Base-by-base conservation (phyloP, 331 rosid genomes). In the Spiraea crenata region DNA sequence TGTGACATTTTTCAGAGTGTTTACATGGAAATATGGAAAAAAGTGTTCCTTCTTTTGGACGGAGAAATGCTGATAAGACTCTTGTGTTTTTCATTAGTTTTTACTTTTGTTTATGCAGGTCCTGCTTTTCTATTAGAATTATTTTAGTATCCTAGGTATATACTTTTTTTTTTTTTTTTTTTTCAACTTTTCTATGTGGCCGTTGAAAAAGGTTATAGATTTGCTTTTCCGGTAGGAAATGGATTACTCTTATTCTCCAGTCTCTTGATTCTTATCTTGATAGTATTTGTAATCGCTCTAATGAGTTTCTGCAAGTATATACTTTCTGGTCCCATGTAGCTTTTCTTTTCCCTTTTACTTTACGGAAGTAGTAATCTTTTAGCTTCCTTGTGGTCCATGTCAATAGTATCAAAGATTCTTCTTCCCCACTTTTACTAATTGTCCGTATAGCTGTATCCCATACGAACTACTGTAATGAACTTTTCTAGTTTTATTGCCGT, bases 181-280 rank as follows among this genome's bases (percentile, higher is more conserved):
- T 31, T 65, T 75, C 60, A 67, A 20, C 41, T 74, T 80, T 75
- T 70, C 59, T 57, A 55, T 46, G 40, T 71, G 77, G 75, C 81
- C 70, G 55, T 50, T 74, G 67, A 42, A 34, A 72, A 77, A 79
- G 80, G 85, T 73, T 16, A 75, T 78, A 72, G 50, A 25, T 63
- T 66, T 17, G 66, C 65, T 70, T 55, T 82, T 77, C 73, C 48
- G 39, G 72, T 68, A 71, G 46, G 55, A 38, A 50, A 87, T 79
- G 82, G 84, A 80, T 65, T 65, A 31, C 74, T 65, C 78, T 81
- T 63, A 72, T 49, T 25, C 16, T 35, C 60, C 3, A 76, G 83
- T 79, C 80, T 76, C 67, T 67, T 61, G n/a, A 57, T 62, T 79
- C 79, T 77, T 72, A 67, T 82, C 82, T 80, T 55, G 52, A 63